phyloP scores from a whole-genome alignment of 768 basidiomycete species.

The Amanita brunnescens region DNA sequence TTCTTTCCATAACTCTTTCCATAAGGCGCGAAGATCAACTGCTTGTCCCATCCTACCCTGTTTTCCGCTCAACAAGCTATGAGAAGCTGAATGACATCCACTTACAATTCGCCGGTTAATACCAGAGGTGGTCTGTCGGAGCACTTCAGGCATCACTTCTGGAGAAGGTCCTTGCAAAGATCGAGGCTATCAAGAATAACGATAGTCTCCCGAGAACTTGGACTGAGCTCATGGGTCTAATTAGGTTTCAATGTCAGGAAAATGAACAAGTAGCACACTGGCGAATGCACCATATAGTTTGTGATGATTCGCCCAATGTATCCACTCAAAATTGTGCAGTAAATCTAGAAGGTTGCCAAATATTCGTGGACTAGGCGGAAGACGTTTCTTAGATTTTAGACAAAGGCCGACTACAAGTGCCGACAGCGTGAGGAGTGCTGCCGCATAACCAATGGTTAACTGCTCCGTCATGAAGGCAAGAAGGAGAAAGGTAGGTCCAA shows the following conservation, averaged over 20 bases:
- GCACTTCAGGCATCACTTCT: slow-evolving; percentile 36
- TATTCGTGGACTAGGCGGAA: not conserved
- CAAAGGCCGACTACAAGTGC: not conserved
- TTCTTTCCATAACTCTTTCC: not conserved
- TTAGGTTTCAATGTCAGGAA: not conserved
- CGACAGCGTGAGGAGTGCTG: not conserved
- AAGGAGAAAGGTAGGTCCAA: too few species aligned
- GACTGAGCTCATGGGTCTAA: slow-evolving; percentile 33
- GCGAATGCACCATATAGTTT: not conserved
- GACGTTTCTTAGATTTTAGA: not conserved
- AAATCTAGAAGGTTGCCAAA: slow-evolving; percentile 2
- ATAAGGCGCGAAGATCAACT: slow-evolving; percentile 16
- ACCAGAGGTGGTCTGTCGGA: slow-evolving; percentile 33
- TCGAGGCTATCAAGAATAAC: slow-evolving; percentile 38
- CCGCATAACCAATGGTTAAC: not conserved
- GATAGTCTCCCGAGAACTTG: slow-evolving; percentile 26
- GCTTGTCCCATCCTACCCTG: not conserved
- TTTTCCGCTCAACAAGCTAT: not conserved
- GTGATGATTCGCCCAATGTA: not conserved
- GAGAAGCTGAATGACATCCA: slow-evolving; percentile 21
- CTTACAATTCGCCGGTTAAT: slow-evolving; percentile 26
- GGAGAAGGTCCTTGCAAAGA: slow-evolving; percentile 36
- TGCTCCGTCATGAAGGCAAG: too few species aligned
- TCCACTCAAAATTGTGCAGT: not conserved
- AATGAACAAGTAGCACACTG: not conserved